Conservation (phyloP, 2,329 filamentous ascomycete genomes). For the Pseudogymnoascus sp. region DNA sequence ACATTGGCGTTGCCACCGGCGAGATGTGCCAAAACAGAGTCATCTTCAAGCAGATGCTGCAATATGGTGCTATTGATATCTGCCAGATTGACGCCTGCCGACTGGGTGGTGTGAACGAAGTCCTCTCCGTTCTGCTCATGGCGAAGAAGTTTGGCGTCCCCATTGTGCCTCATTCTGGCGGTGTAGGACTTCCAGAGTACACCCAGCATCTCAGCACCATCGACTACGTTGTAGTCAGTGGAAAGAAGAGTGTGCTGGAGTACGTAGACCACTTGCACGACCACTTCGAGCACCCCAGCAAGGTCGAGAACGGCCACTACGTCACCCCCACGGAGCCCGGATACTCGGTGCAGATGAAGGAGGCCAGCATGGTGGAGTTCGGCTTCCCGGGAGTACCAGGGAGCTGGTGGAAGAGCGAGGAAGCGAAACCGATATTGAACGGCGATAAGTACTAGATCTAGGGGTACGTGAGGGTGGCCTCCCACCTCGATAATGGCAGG, state of each 20-base stretch:
- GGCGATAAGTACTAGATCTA: slow-evolving; percentile 27
- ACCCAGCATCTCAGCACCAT: slow-evolving; percentile 89
- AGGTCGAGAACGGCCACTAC: slow-evolving; percentile 80
- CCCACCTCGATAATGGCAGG: background rate
- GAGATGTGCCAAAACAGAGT: slow-evolving; percentile 94
- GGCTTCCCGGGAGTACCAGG: slow-evolving; percentile 69
- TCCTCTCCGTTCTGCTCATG: slow-evolving; percentile 67
- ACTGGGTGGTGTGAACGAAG: slow-evolving; percentile 82
- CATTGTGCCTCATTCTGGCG: slow-evolving; percentile 82
- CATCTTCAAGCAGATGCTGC: slow-evolving; percentile 83
- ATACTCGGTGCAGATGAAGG: slow-evolving; percentile 92
- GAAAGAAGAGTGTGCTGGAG: slow-evolving; percentile 75
- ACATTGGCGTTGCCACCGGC: slow-evolving; percentile 78
- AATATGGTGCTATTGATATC: slow-evolving; percentile 73
- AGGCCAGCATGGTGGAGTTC: slow-evolving; percentile 74
- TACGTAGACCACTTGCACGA: slow-evolving; percentile 92
- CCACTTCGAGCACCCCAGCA: slow-evolving; percentile 77
- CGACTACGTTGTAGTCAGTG: slow-evolving; percentile 81
- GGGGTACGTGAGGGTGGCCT: background rate
- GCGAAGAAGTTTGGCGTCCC: slow-evolving; percentile 55
- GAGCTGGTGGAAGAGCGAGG: slow-evolving; percentile 79
- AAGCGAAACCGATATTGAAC: slow-evolving; percentile 28
- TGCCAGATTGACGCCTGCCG: slow-evolving; percentile 86
- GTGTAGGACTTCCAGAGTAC: slow-evolving; percentile 87
- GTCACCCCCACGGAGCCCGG: slow-evolving; percentile 75